Evolutionary conservation across 108 stramenopile species (phyloP).

Genomic region (Schizochytrium sp.): DNA sequence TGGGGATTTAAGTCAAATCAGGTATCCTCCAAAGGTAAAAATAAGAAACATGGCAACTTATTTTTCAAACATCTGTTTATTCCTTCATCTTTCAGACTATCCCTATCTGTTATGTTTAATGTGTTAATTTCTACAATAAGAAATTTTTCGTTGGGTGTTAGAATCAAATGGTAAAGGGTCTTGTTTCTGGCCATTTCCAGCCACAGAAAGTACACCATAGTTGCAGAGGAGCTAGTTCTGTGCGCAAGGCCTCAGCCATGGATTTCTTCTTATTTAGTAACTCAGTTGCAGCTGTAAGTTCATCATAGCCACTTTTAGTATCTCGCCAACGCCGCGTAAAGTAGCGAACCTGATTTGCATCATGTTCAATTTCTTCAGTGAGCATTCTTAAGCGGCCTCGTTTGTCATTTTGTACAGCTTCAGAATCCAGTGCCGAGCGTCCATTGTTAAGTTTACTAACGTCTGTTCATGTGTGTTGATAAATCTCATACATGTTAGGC

Average conservation of each 20-base stretch:
- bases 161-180: neutral
- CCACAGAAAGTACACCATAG: slow-evolving; percentile 37
- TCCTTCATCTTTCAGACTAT: too few relatives aligned
- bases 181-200: slow-evolving; percentile 1
- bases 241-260: neutral
- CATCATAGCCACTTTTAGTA: slow-evolving; percentile 5
- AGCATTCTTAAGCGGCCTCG: neutral
- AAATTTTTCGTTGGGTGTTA: too few relatives aligned
- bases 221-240: neutral
- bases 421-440: neutral
- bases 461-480: neutral
- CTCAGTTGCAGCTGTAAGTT: neutral
- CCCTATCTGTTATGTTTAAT: too few relatives aligned
- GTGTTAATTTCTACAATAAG: too few relatives aligned
- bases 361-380: neutral
- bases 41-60: too few relatives aligned
- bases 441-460: neutral
- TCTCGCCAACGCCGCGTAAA: neutral
- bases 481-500: neutral
- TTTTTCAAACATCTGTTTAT: too few relatives aligned
- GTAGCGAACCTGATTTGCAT: slow-evolving; percentile 10
- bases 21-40: too few relatives aligned
- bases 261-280: neutral
- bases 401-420: neutral
- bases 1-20: too few relatives aligned